phyloP scores from a whole-genome alignment of 805 yeast species.

The Wickerhamomyces xylosicus region DNA sequence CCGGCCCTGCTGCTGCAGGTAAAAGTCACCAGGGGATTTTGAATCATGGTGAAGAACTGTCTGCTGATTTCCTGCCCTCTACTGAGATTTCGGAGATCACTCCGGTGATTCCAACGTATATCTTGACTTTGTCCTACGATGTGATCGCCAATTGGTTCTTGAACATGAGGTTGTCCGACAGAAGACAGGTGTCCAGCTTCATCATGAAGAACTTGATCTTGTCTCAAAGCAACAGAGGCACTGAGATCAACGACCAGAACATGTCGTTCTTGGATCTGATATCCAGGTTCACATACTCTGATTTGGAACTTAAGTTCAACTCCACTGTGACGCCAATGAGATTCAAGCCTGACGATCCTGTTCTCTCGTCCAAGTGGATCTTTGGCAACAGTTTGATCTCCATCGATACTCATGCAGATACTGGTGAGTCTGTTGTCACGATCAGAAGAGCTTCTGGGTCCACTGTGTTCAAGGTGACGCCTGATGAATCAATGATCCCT shows the following conservation, averaged over 20 bases:
- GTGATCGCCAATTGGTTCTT: conserved; percentile 64
- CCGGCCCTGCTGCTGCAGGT: no score
- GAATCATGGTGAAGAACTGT: no score
- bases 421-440: conserved; percentile 41
- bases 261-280: conserved; percentile 61
- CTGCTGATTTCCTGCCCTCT: no score
- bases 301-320: conserved; percentile 41
- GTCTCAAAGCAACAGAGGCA: conserved; percentile 27
- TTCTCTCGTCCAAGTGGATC: conserved; percentile 41
- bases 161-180: conserved; percentile 45
- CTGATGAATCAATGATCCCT: conserved; percentile 30
- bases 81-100: no score
- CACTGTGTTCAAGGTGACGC: conserved; percentile 31
- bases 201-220: conserved; percentile 49
- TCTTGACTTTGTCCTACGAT: conserved; percentile 51
- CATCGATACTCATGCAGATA: conserved; percentile 38
- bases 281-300: conserved; percentile 53
- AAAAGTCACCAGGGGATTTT: no score
- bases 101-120: conserved; percentile 50
- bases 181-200: conserved; percentile 52
- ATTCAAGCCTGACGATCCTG: conserved; percentile 17
- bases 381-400: conserved; percentile 47
- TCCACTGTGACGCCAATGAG: conserved; percentile 11
- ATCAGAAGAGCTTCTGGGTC: conserved; percentile 64
- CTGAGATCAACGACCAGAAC: conserved; percentile 33